These are phyloP conservation scores for Mortierella sp. DNA, from an alignment of 371 early-diverging fungal species.

Conservation along the genomic window DNA sequence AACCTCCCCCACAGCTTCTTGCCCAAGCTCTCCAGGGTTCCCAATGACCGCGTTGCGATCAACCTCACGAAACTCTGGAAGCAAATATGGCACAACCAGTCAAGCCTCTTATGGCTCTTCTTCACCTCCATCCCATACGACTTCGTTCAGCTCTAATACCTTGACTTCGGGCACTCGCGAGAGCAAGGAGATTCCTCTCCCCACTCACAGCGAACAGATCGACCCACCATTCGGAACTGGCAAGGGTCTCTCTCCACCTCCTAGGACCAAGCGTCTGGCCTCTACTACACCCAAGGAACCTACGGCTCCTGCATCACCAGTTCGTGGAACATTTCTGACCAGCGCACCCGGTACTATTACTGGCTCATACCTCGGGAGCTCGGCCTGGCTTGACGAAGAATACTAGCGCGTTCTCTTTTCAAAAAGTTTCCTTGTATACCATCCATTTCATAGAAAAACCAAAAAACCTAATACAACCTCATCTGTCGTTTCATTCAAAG, in stretches of 20 bases:
- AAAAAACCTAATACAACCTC: too few species aligned
- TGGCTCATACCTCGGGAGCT: constrained; percentile 22
- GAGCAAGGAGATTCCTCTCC: constrained; percentile 2
- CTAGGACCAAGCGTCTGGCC: constrained; percentile 23
- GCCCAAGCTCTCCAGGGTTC: constrained; percentile 12
- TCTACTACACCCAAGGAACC: not conserved
- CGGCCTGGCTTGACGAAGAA: too few species aligned
- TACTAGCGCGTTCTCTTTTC: too few species aligned
- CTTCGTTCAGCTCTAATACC: not conserved
- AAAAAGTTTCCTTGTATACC: too few species aligned
- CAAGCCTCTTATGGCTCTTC: constrained; percentile 7
- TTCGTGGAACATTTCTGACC: constrained; percentile 18
- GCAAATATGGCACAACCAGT: constrained; percentile 3
- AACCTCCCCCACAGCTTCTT: not conserved
- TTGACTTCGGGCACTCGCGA: not conserved
- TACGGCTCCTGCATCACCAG: not conserved
- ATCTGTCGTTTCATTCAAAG: too few species aligned
- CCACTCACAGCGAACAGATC: too few species aligned
- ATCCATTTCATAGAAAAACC: too few species aligned
- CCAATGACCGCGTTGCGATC: constrained; percentile 14
- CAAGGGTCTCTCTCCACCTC: constrained; percentile 45
- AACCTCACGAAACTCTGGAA: not conserved
- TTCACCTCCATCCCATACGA: not conserved
- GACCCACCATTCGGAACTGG: not conserved
- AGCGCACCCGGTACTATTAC: constrained; percentile 2